Conservation (phyloP, 192 early-diverging fungal genomes). For the Podila clonocystis region DNA sequence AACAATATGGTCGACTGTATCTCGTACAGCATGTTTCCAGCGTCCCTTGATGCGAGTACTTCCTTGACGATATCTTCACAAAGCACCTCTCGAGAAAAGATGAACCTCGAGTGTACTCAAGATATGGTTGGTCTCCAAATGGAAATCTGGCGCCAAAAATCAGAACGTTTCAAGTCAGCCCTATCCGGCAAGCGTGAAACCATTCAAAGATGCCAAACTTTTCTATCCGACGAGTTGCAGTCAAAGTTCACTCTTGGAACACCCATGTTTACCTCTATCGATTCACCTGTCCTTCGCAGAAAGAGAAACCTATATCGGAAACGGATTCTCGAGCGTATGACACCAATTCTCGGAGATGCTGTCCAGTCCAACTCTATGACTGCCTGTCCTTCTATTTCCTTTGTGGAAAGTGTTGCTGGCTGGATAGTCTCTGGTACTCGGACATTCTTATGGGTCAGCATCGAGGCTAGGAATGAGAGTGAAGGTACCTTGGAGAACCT, state of each 20-base stretch:
- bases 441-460: slow-evolving; percentile 7
- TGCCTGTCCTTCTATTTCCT: not conserved
- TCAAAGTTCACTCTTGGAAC: slow-evolving; percentile 1
- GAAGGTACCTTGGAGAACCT: slow-evolving; percentile 5
- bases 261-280: not conserved
- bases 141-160: slow-evolving; percentile 7
- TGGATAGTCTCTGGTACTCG: not conserved
- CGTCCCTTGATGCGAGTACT: not conserved
- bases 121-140: slow-evolving; percentile 8
- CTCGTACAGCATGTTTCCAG: slow-evolving; percentile 11
- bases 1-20: not conserved
- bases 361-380: not conserved
- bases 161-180: not conserved
- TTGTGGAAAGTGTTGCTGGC: slow-evolving; percentile 16
- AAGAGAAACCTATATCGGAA: slow-evolving; percentile 9
- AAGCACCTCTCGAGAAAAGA: not conserved
- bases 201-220: slow-evolving; percentile 19
- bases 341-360: slow-evolving; percentile 15
- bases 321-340: slow-evolving; percentile 18
- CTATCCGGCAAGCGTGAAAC: slow-evolving; percentile 21
- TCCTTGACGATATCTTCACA: not conserved
- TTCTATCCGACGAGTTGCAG: slow-evolving; percentile 3
- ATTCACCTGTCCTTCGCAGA: not conserved
- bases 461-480: slow-evolving; percentile 9
- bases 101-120: slow-evolving; percentile 2